Conservation (phyloP, 441 rosid species). For the Brassica hybrid region DNA sequence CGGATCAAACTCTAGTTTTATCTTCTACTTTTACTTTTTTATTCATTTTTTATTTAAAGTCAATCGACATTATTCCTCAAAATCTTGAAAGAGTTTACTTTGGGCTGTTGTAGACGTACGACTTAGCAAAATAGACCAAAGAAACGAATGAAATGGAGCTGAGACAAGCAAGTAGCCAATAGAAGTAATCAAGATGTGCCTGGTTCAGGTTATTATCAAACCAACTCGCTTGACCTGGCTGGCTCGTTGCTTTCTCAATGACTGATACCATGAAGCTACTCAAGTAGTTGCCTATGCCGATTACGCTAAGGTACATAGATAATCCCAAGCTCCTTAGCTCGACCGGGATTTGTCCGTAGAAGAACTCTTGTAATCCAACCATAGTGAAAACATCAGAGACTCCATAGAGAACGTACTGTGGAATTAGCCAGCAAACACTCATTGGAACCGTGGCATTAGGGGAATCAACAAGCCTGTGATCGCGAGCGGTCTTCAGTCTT, state of each 20-base stretch:
- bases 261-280: constrained; percentile 20
- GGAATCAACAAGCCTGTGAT: constrained; percentile 44
- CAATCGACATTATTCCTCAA: not conserved
- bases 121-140: constrained; percentile 10
- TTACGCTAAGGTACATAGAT: constrained; percentile 7
- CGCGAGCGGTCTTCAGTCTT: constrained; percentile 50
- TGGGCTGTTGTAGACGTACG: constrained; percentile 16
- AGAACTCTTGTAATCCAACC: constrained; percentile 10
- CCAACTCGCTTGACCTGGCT: constrained; percentile 6
- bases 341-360: constrained; percentile 10
- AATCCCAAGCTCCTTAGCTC: constrained; percentile 18
- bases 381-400: constrained; percentile 8
- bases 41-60: not conserved
- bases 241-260: constrained; percentile 9
- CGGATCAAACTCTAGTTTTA: not conserved
- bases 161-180: constrained; percentile 12
- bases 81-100: not conserved
- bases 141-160: constrained; percentile 9
- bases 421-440: constrained; percentile 34
- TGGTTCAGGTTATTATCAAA: constrained; percentile 7
- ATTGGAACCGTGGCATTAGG: constrained; percentile 46
- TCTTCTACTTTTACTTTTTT: not conserved
- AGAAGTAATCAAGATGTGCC: constrained; percentile 19
- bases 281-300: constrained; percentile 14
- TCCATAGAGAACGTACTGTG: constrained; percentile 17